Conservation (phyloP, 768 basidiomycete genomes). For the Boletus coccyginus region DNA sequence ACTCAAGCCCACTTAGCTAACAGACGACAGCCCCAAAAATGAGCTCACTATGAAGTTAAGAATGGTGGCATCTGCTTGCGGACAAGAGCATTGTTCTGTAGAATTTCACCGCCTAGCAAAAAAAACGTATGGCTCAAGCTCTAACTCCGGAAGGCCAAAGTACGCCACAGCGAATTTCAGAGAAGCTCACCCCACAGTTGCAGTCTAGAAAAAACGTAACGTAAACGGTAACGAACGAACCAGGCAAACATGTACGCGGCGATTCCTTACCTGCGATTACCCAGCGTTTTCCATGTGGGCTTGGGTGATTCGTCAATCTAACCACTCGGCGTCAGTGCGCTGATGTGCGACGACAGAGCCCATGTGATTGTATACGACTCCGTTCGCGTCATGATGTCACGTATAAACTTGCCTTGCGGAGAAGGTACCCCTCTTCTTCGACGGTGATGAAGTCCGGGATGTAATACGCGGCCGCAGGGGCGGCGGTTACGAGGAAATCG, state of each 20-base stretch:
- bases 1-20: constrained; percentile 39
- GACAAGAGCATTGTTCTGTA: constrained; percentile 65
- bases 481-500: constrained; percentile 23
- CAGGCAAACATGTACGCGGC: constrained; percentile 1
- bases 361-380: not conserved
- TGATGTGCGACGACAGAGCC: not conserved
- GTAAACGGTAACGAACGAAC: not conserved
- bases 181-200: constrained; percentile 65
- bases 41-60: constrained; percentile 60
- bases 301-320: constrained; percentile 80
- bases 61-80: constrained; percentile 70
- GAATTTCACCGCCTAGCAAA: constrained; percentile 66
- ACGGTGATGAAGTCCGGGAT: constrained; percentile 74
- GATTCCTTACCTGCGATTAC: constrained; percentile 12
- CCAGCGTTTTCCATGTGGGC: constrained; percentile 73
- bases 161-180: not conserved
- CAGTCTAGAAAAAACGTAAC: constrained; percentile 41
- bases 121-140: constrained; percentile 2
- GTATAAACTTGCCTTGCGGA: constrained; percentile 59
- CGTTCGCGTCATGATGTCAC: not conserved
- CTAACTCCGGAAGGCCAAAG: not conserved
- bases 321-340: constrained; percentile 15
- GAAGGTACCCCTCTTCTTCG: constrained; percentile 74
- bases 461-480: constrained; percentile 52
- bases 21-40: constrained; percentile 1